phyloP scores from a whole-genome alignment of 2,329 filamentous ascomycete genomes.

The Hypoxylon sp. region DNA sequence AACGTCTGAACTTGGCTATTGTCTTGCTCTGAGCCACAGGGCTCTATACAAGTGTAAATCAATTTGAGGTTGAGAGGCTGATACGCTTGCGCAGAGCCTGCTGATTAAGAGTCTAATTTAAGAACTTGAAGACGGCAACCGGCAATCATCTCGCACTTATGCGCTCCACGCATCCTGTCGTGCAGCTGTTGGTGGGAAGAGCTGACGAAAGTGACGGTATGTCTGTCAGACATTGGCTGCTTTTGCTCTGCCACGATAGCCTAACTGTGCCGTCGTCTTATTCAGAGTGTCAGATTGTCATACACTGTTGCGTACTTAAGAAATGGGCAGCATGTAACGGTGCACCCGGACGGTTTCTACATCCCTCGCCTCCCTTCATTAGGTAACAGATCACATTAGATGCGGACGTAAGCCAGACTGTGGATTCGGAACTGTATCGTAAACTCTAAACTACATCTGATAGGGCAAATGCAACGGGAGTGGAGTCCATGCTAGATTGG shows the following conservation, averaged over 20 bases:
- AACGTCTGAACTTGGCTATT: neutral
- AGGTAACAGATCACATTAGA: slow-evolving; percentile 7
- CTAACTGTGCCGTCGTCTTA: slow-evolving; percentile 16
- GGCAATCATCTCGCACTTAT: slow-evolving; percentile 14
- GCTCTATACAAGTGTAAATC: slow-evolving; percentile 3
- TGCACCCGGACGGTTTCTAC: slow-evolving; percentile 20
- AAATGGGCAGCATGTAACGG: slow-evolving; percentile 15
- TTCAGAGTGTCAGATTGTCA: slow-evolving; percentile 28
- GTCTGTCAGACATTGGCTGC: slow-evolving; percentile 18
- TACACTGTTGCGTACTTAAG: neutral
- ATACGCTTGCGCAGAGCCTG: slow-evolving; percentile 12
- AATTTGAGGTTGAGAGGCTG: slow-evolving; percentile 23
- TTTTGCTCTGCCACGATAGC: slow-evolving; percentile 19
- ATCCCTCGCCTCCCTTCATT: slow-evolving; percentile 18
- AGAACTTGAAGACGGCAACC: slow-evolving; percentile 26
- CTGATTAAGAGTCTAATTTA: slow-evolving; percentile 34
- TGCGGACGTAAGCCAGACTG: neutral
- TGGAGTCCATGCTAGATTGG: slow-evolving; percentile 1
- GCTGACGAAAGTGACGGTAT: slow-evolving; percentile 34
- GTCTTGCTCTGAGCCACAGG: neutral
- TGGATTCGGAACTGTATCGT: slow-evolving; percentile 11
- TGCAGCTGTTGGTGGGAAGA: slow-evolving; percentile 15
- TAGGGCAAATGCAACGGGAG: slow-evolving; percentile 19
- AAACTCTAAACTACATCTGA: slow-evolving; percentile 22
- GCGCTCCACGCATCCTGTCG: slow-evolving; percentile 27